Base-by-base conservation (phyloP, 108 stramenopile species). In the Craspedostauros australis region DNA sequence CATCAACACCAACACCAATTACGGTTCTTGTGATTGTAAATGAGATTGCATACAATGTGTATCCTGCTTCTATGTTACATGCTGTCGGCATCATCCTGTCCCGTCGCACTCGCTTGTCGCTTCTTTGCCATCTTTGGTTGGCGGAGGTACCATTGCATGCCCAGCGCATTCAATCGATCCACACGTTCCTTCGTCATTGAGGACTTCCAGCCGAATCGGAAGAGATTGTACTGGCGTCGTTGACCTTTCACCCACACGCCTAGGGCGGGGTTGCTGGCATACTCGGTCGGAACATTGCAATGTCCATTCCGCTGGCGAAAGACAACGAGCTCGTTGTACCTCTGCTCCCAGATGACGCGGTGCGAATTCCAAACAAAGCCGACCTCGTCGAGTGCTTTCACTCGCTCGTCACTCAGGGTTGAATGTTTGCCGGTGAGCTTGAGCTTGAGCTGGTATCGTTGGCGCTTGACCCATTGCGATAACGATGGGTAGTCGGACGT, bases 391-490 rank as follows among this genome's bases (percentile, higher is more conserved):
- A 73, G 46, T 7, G 30, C 32, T 30, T 45, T 39, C 5, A 73
- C 18, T 21, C 72, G 60, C 28, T 73, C 72, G 9, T 6, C 8
- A 2, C 55, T 61, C 39, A 73, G 62, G 14, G 54, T 56, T 12
- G 54, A 62, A 4, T 45, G 25, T 40, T 53, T 60, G 2, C 55
- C 52, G 8, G 60, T 60, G 2, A 26, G 23, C 37, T 37, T 22
- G 11, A 72, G 50, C 24, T 55, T 54, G 57, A 63, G 63, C 33
- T 73, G 72, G 19, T 38, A 22, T n/a, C 64, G 64, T 31, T 66
- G 64, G 11, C 56, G 46, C 19, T 49, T 39, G 12, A 72, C 64
- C 71, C 71, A 72, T n/a, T n/a, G n/a, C 3, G 41, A 54, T n/a
- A n/a, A n/a, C n/a, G n/a, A n/a, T n/a, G n/a, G n/a, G n/a, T n/a